Base-by-base conservation (phyloP, 768 basidiomycete species). In the Lentinula boryana region DNA sequence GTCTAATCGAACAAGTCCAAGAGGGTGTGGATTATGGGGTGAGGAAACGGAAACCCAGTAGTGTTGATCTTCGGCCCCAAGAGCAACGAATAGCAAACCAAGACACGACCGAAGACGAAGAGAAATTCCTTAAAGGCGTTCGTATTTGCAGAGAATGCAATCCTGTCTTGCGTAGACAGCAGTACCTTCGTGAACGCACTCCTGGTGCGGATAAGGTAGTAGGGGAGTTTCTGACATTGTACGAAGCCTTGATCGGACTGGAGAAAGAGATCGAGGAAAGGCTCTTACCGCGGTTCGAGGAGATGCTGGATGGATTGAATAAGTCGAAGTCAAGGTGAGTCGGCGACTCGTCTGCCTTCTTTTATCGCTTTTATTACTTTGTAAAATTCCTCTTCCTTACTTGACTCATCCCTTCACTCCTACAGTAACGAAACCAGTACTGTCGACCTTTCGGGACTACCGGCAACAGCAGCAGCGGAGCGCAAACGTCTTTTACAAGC, bases 231-330 rank as follows among this genome's bases (percentile, higher is more conserved):
- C 75, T 82, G 27, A 80, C 80, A 65, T 76, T 95, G 32, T 90
- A 97, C 70, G 84, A 87, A 82, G 82, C 83, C 1, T 85, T 98
- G 62, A 74, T 92, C 40, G 70, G 68, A 41, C 74, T 97, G 7
- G 95, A 99, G 75, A 81, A 83, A 57, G 95, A 98, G 65, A 95
- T 98, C n/a, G 91, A 93, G 69, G 89, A 88, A 35, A 75, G 84
- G 36, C 36, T 38, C 2, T 79, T 98, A 4, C 93, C 94, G 3
- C 85, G 88, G 63, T 95, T 96, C 69, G 93, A 96, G 66, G 94
- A 96, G 68, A 78, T 95, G 27, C 71, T 97, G 32, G 70, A 89
- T 44, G 83, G 80, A 9, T 76, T 95, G 38, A 1, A 0, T 9
- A 38, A 38, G 13, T 38, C 36, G 0, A 88, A 76, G 90, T 91